Base-by-base conservation (phyloP, 1,139 yeast species). In the Candida sp. region DNA sequence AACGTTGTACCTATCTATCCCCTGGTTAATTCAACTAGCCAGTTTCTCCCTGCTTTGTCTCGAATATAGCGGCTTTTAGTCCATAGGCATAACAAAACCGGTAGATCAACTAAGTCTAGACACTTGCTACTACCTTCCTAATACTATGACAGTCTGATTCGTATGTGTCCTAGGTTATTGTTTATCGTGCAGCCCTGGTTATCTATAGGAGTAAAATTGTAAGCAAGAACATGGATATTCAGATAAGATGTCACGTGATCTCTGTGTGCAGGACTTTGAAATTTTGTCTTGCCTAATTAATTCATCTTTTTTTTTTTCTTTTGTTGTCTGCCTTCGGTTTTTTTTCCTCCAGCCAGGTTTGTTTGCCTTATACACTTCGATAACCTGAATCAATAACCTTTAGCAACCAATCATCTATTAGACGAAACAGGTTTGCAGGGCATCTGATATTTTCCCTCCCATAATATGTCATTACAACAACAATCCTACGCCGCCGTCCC, bases 401-500 rank as follows among this genome's bases (percentile, higher is more conserved):
- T n/a, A 33, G 23, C 22, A 4, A 12, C 31, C 6, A 35, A 35
- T 35, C 39, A 35, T 12, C 12, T 7, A 9, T n/a, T 35, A 37
- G 3, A 4, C 22, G 2, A 37, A 17, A 7, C 8, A n/a, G 17
- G 11, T n/a, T 37, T 37, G 28, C 25, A 12, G 22, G 17, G 22
- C 7, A 33, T 33, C 22, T 11, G 3, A 33, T 33, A 11, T 33
- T 33, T 9, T 33, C 8, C n/a, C 9, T 33, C 12, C 2, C 22
- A 6, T 33, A 6, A 7, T 33, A 33, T 12, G 22, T 12, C 37
- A 9, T 41, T 35, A 44, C 41, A 44, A 27, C 46, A 44, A 44
- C 41, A 44, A 34, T 22, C 28, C 22, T 44, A 35, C 23, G 5
- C 39, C 1, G 22, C 28, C 49, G 75, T 74, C 30, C 73, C 74